phyloP scores from a whole-genome alignment of 805 yeast genomes.

The Cyberlindnera lachancei region DNA sequence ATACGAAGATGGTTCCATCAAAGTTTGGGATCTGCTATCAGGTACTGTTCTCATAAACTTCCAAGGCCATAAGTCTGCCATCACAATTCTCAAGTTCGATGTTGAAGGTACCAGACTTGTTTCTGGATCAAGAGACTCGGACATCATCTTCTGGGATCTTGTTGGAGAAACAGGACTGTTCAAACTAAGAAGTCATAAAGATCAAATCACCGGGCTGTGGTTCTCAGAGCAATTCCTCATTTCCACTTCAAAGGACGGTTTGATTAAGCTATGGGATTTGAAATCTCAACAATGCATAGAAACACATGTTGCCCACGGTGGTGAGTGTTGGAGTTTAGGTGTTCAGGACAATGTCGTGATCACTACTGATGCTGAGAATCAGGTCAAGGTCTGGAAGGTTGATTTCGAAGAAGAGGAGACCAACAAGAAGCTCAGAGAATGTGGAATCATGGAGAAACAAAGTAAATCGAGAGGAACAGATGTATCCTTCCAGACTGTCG shows the following conservation, averaged over 20 bases:
- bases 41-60: conserved; percentile 72
- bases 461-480: conserved; percentile 66
- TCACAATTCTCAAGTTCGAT: conserved; percentile 69
- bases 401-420: conserved; percentile 37
- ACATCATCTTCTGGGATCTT: conserved; percentile 88
- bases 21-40: conserved; percentile 85
- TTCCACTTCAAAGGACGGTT: conserved; percentile 82
- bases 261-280: conserved; percentile 89
- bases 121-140: conserved; percentile 83
- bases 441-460: conserved; percentile 66
- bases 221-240: conserved; percentile 56
- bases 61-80: conserved; percentile 83
- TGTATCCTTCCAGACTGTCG: conserved; percentile 40
- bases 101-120: conserved; percentile 73
- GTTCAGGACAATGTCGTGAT: conserved; percentile 37
- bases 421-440: conserved; percentile 46
- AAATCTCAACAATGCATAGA: conserved; percentile 85
- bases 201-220: conserved; percentile 72
- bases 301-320: conserved; percentile 88
- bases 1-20: conserved; percentile 79
- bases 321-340: conserved; percentile 87
- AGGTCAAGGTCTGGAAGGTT: conserved; percentile 77
- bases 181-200: conserved; percentile 83
- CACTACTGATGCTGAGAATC: conserved; percentile 77
- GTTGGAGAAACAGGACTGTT: conserved; percentile 86